A percentile compares a stretch with the other conserved stretches of the same genome.
Conservation (phyloP, 2,329 filamentous ascomycete genomes). For the Parafenestella ontariensis region DNA sequence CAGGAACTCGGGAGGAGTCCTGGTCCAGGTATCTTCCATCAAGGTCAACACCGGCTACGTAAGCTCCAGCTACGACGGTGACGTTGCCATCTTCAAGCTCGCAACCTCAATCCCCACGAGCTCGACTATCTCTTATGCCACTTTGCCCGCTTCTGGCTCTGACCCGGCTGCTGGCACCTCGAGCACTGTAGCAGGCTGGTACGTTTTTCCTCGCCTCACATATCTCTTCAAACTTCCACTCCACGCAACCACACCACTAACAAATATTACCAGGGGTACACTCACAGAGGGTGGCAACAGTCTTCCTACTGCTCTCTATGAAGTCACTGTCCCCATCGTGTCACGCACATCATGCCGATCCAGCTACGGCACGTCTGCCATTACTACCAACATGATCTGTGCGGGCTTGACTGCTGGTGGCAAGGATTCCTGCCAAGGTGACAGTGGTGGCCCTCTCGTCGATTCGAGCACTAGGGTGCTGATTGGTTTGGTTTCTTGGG, state of each 20-base stretch:
- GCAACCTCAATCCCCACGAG: conserved; percentile 24
- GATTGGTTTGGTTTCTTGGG: conserved; percentile 33
- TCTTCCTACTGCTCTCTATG: conserved; percentile 20
- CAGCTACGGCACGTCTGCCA: conserved; percentile 17
- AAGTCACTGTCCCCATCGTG: conserved; percentile 33
- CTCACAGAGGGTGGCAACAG: conserved; percentile 11
- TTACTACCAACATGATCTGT: conserved; percentile 35
- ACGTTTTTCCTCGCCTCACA: not conserved
- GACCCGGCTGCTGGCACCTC: conserved; percentile 25
- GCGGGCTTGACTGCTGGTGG: conserved; percentile 27
- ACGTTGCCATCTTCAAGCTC: conserved; percentile 31
- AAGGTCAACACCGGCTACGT: conserved; percentile 22
- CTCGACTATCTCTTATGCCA: conserved; percentile 28
- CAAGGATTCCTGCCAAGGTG: conserved; percentile 40
- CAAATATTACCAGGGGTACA: conserved; percentile 12
- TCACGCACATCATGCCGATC: conserved; percentile 24
- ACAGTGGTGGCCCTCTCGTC: conserved; percentile 32
- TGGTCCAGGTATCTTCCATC: conserved; percentile 19
- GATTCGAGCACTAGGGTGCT: conserved; percentile 13
- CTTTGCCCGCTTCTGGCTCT: conserved; percentile 21
- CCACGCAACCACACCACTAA: not conserved
- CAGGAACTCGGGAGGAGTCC: conserved; percentile 24
- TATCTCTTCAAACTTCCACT: not conserved
- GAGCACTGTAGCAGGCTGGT: conserved; percentile 31
- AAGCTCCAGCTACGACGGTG: conserved; percentile 19